Base-by-base conservation (phyloP, 1,284 basidiomycete genomes). In the Erythrobasidium hasegawianum region DNA sequence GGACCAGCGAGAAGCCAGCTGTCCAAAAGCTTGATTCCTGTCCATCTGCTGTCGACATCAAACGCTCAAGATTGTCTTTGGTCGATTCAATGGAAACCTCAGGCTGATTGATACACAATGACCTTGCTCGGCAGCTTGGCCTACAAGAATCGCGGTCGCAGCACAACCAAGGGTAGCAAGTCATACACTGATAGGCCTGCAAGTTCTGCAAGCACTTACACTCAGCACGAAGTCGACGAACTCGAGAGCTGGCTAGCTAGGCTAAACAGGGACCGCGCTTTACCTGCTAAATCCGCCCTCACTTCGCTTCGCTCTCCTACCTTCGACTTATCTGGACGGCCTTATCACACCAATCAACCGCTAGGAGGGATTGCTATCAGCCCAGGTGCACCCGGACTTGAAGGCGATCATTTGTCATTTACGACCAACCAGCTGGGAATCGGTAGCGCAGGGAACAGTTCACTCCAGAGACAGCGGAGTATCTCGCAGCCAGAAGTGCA, bases 241-340 rank as follows among this genome's bases (percentile, higher is more conserved):
- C 52, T 64, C 29, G 61, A 64, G n/a, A n/a, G 13, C 26, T 64
- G 61, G 61, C 41, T 64, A 9, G 22, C 26, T n/a, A 52, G 61
- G 14, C 54, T 64, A 41, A 26, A 54, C 24, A 57, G 49, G 27
- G 53, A 64, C 40, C 38, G 61, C 41, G 54, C 61, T 13, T 22
- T n/a, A 39, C 61, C 61, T 0, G 18, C 41, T 11, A 56, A 57
- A 49, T 40, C 24, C 3, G n/a, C 41, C 11, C 54, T 64, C 53
- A 29, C 59, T 54, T 14, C 53, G 8, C 43, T 14, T 5, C 43
- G 43, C 43, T 47, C 43, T 5, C 16, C 16, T 47, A n/a, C n/a
- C 7, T 47, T 47, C 22, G n/a, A n/a, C 4, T 8, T 24, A n/a
- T 24, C 43, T n/a, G n/a, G 16, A n/a, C 22, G n/a, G n/a, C n/a